These are phyloP conservation scores for Pichia phayaonensis DNA, from an alignment of 805 yeast genomes.

Conservation along the genomic window DNA sequence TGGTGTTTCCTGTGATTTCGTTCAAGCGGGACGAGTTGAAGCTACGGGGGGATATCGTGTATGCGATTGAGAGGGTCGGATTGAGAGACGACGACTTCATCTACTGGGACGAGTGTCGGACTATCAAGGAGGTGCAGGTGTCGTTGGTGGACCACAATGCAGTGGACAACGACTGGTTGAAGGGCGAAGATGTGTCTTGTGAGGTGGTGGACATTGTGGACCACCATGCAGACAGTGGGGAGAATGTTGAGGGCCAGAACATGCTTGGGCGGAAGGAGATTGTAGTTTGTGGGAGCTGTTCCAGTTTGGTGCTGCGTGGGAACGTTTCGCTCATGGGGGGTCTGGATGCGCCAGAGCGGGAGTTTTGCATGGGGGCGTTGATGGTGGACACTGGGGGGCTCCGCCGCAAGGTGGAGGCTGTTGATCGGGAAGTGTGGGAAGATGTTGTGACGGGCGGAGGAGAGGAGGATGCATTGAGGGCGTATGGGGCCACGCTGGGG, in stretches of 20 bases:
- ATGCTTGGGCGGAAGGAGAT: constrained; percentile 23
- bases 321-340: neutral
- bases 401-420: neutral
- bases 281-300: constrained; percentile 66
- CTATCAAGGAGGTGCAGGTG: constrained; percentile 5
- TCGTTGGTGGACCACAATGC: constrained; percentile 74
- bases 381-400: constrained; percentile 3
- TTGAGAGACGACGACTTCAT: constrained; percentile 45
- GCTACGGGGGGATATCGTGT: constrained; percentile 63
- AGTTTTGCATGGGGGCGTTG: constrained; percentile 6
- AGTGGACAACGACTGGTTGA: neutral
- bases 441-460: neutral
- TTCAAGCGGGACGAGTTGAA: constrained; percentile 58
- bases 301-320: constrained; percentile 50
- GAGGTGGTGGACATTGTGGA: constrained; percentile 62
- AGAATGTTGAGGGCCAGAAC: neutral
- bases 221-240: constrained; percentile 73
- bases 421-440: neutral
- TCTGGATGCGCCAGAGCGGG: neutral
- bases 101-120: constrained; percentile 60
- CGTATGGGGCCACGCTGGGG: neutral
- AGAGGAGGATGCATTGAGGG: neutral
- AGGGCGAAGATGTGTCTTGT: constrained; percentile 14
- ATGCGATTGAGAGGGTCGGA: constrained; percentile 39
- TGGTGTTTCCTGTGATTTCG: constrained; percentile 63